Conservation (phyloP, 306 rosid genomes). For the Prunus mira region DNA sequence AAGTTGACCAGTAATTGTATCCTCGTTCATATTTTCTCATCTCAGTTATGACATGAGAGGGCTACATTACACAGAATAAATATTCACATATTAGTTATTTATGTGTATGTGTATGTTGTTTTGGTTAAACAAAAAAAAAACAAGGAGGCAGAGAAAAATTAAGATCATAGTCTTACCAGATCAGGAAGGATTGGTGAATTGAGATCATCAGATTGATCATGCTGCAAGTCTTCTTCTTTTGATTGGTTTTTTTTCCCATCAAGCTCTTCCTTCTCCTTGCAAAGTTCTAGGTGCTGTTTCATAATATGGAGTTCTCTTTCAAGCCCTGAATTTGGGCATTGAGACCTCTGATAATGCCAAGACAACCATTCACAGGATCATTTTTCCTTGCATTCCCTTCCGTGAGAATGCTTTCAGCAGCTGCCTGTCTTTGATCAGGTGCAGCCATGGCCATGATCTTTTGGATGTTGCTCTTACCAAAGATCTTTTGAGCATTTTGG, state of each 20-base stretch:
- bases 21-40: not conserved
- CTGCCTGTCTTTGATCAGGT: too few relatives aligned
- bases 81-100: not conserved
- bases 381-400: not conserved
- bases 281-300: slow-evolving; percentile 8
- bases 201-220: not conserved
- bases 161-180: too few relatives aligned
- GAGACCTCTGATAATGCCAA: not conserved
- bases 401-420: slow-evolving; percentile 6
- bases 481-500: slow-evolving; percentile 18
- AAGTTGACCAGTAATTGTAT: not conserved
- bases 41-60: not conserved
- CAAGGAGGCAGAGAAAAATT: not conserved
- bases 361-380: slow-evolving; percentile 25
- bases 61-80: not conserved
- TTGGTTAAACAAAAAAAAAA: not conserved
- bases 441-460: slow-evolving; percentile 7
- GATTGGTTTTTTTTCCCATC: too few relatives aligned
- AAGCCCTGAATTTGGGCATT: not conserved
- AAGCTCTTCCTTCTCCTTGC: not conserved
- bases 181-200: not conserved
- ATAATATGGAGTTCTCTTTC: not conserved
- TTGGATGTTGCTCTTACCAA: slow-evolving; percentile 23
- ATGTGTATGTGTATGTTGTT: not conserved
- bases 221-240: not conserved